These are phyloP conservation scores for Baudoinia panamericana DNA, from an alignment of 495 filamentous ascomycete genomes.

Conservation along the genomic window DNA sequence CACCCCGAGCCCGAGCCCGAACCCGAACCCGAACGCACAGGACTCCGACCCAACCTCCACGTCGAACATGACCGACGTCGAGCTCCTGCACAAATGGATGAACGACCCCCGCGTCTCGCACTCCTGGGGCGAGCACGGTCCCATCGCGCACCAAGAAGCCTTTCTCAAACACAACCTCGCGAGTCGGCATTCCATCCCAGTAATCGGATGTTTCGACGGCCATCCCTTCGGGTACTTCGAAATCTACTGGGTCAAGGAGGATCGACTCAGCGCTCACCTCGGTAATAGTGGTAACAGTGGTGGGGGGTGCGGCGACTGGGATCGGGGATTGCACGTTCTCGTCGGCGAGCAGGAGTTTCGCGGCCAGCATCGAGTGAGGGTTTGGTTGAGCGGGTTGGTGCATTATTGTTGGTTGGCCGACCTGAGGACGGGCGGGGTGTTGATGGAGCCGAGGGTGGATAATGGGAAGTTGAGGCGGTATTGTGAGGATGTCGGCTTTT, in stretches of 20 bases:
- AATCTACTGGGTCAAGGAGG: slow-evolving; percentile 97
- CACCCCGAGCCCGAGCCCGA: neutral
- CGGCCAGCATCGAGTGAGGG: slow-evolving; percentile 55
- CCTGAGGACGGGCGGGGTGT: slow-evolving; percentile 63
- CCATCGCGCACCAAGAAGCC: slow-evolving; percentile 46
- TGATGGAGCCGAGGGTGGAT: slow-evolving; percentile 84
- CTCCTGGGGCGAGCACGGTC: slow-evolving; percentile 66
- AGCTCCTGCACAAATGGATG: slow-evolving; percentile 82
- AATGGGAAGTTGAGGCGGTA: slow-evolving; percentile 79
- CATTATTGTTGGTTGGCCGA: slow-evolving; percentile 76
- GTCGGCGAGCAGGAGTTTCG: slow-evolving; percentile 89
- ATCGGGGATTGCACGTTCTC: slow-evolving; percentile 75
- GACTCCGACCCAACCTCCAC: slow-evolving; percentile 31
- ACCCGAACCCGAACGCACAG: slow-evolving; percentile 25
- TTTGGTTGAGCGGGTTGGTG: slow-evolving; percentile 74
- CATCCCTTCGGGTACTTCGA: slow-evolving; percentile 97
- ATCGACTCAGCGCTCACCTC: slow-evolving; percentile 54
- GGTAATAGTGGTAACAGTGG: slow-evolving; percentile 52
- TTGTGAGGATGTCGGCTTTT: slow-evolving; percentile 61
- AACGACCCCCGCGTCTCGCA: slow-evolving; percentile 68
- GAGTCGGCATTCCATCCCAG: slow-evolving; percentile 68
- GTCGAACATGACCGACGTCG: slow-evolving; percentile 39
- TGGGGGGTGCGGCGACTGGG: slow-evolving; percentile 48
- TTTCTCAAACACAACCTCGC: slow-evolving; percentile 55
- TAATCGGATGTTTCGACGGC: slow-evolving; percentile 86